These are phyloP conservation scores for Eucalyptus viminalis DNA, from an alignment of 345 rosid species.

Conservation along the genomic window DNA sequence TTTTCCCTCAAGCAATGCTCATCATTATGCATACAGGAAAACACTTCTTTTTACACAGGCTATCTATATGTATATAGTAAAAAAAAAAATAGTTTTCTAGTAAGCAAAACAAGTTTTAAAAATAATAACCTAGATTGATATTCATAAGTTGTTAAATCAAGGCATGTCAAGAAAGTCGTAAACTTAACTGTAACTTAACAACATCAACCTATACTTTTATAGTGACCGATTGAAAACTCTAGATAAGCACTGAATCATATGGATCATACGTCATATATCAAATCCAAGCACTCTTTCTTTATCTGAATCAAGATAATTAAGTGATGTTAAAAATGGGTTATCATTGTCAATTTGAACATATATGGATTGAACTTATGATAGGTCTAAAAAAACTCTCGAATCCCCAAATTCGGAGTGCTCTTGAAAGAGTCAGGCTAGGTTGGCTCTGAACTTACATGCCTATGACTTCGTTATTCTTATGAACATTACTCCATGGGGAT, in stretches of 20 bases:
- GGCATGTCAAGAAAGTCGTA: neutral
- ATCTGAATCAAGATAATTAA: fast-evolving
- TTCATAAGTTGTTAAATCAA: neutral
- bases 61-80: no score
- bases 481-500: neutral
- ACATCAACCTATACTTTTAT: neutral
- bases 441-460: fast-evolving
- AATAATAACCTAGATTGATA: neutral
- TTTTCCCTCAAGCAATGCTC: neutral
- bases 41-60: neutral
- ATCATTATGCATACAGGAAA: neutral
- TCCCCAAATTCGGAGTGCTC: fast-evolving
- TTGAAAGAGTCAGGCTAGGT: fast-evolving
- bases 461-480: neutral
- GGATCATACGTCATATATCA: neutral
- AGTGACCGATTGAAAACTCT: neutral
- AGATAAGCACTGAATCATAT: fast-evolving
- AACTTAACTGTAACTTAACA: neutral
- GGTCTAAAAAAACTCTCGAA: neutral
- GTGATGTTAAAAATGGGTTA: neutral
- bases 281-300: neutral
- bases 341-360: fast-evolving
- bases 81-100: neutral
- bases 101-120: neutral
- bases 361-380: fast-evolving